Evolutionary conservation across 2,329 filamentous ascomycete species (phyloP), one percentile per base, ranked within the genome.

Genomic region (Paradendryphiella salina): DNA sequence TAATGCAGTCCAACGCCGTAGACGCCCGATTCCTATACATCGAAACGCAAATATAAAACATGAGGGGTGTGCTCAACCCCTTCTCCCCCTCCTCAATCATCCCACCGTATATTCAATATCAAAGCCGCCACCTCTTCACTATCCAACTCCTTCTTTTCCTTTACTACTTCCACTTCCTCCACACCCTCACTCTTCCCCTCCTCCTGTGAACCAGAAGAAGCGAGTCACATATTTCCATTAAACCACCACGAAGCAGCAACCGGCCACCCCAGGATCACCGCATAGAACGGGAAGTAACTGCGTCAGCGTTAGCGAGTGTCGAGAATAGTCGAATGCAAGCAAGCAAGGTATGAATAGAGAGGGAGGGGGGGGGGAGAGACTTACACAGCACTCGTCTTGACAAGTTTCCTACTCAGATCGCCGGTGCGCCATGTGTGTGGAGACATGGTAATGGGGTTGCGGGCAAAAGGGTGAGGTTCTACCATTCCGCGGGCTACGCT

Each of bases 391-490:
- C 59, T 63, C 5, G 68, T 67, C 29, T 64, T 54, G 1, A 45
- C 46, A 0, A 71, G 1, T 20, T 56, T 59, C 41, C 59, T 64
- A 34, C 55, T 54, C 33, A 67, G 62, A 28, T 64, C 56, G 8
- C 50, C 53, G 11, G 57, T 65, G 32, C 63, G 57, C 32, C 66
- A 61, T 8, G 65, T 33, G 21, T 71, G 67, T 1, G 69, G 48
- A 21, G 56, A 32, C 21, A 57, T 52, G 46, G 62, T 58, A 1
- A 64, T 44, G 1, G 70, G 67, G 52, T 65, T 66, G 36, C 71
- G 66, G 5, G 61, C 64, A 48, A 69, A 69, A 4, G 71, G 71
- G 55, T 73, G 71, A 1, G 70, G 65, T 42, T 74, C 71, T 3
- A 66, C 63, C 56, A 73, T 66, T 54, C 65, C 59, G 52, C 62